Percentiles rank a stretch among this genome's conserved stretches.
Evolutionary conservation across 108 stramenopile species (phyloP).

Genomic region (Nannochloropsis granulata): DNA sequence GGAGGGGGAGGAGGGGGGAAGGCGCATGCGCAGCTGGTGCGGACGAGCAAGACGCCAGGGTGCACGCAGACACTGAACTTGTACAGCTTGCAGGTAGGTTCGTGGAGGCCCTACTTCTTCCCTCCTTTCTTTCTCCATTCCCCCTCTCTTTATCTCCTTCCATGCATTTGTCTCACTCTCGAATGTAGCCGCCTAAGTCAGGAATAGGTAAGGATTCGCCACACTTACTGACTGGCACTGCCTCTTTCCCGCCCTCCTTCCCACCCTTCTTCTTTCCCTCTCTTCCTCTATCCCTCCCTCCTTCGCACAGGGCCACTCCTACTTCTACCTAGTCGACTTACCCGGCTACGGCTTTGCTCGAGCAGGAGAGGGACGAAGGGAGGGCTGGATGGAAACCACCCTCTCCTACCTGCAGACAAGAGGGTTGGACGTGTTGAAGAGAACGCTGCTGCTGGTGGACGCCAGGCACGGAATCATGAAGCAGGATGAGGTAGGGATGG

Average conservation of each 20-base stretch:
- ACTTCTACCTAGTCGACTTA: slow-evolving; percentile 77
- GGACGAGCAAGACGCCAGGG: slow-evolving; percentile 77
- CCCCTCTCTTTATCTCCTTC: neutral
- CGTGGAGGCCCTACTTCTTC: slow-evolving; percentile 11
- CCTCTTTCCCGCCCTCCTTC: neutral
- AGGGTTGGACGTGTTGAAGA: neutral
- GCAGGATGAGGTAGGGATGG: slow-evolving; percentile 2
- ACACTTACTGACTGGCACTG: neutral
- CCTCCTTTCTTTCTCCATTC: neutral
- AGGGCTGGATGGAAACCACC: neutral
- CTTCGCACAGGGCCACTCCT: neutral
- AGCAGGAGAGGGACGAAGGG: neutral
- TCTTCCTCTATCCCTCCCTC: neutral
- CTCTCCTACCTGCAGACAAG: slow-evolving; percentile 1
- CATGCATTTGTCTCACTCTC: neutral
- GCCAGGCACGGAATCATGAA: slow-evolving; percentile 12
- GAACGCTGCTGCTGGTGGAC: slow-evolving; percentile 21
- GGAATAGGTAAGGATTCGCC: no score
- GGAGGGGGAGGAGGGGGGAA: neutral
- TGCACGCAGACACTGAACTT: slow-evolving; percentile 90
- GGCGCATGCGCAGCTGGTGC: slow-evolving; percentile 50
- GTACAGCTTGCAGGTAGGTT: slow-evolving; percentile 76
- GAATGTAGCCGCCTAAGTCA: no score
- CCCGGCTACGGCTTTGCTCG: slow-evolving; percentile 66
- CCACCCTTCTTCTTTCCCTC: neutral